phyloP scores from a whole-genome alignment of 2,329 filamentous ascomycete genomes.

The Fusarium sp. region DNA sequence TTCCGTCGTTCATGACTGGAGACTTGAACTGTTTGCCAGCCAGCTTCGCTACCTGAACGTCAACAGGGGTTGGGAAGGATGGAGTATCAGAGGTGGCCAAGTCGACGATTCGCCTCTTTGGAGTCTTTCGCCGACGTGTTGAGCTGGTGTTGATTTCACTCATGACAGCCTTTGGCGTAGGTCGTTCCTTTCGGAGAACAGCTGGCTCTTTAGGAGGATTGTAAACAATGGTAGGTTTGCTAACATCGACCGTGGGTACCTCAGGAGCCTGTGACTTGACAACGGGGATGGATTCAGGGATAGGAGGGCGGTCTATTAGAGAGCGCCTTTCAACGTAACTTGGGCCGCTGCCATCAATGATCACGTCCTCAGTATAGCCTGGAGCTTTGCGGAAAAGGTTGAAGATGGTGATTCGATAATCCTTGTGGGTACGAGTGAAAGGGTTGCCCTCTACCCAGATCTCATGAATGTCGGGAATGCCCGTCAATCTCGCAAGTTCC shows the following conservation, averaged over 20 bases:
- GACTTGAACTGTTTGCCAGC: conserved; percentile 32
- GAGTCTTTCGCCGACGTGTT: conserved; percentile 68
- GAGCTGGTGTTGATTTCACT: conserved; percentile 70
- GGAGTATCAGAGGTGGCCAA: conserved; percentile 64
- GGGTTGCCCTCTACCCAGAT: conserved; percentile 94
- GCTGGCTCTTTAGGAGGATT: conserved; percentile 60
- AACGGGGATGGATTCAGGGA: conserved; percentile 80
- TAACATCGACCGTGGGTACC: conserved; percentile 71
- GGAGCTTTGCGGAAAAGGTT: conserved; percentile 93
- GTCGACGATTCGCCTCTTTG: conserved; percentile 73
- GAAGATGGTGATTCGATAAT: conserved; percentile 91
- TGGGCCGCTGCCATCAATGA: conserved; percentile 86
- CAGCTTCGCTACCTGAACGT: conserved; percentile 38
- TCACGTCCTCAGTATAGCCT: conserved; percentile 89
- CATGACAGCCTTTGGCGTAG: conserved; percentile 61
- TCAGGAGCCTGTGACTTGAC: conserved; percentile 76
- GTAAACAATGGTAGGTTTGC: conserved; percentile 73
- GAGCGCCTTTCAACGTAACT: conserved; percentile 87
- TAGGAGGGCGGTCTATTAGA: conserved; percentile 82
- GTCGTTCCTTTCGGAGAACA: conserved; percentile 70
- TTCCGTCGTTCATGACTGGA: conserved; percentile 44
- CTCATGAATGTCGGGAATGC: conserved; percentile 90
- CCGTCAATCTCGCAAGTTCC: conserved; percentile 88
- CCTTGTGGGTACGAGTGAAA: conserved; percentile 86
- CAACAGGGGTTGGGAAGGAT: conserved; percentile 45